Evolutionary conservation across 2,329 filamentous ascomycete genomes (phyloP).

Genomic region (Colletotrichum higginsianum): DNA sequence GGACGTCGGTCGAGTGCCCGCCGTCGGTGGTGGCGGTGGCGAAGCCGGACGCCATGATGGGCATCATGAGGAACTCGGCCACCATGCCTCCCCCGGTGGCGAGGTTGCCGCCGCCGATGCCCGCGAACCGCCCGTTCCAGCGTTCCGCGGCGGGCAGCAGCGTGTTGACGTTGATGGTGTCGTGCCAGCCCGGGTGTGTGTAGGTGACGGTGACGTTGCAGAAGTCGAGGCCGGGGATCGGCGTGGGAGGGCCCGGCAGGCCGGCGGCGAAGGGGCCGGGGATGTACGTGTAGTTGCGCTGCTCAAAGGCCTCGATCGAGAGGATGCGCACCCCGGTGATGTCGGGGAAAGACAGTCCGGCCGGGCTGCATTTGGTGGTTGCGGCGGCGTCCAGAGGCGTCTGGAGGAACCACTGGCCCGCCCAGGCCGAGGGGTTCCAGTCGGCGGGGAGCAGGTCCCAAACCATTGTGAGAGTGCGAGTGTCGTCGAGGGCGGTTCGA

Average conservation of each 20-base stretch:
- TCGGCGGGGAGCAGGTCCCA: not conserved
- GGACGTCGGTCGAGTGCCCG: conserved; percentile 28
- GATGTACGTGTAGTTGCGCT: not conserved
- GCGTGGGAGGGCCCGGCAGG: not conserved
- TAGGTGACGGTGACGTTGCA: conserved; percentile 51
- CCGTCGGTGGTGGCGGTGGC: conserved; percentile 45
- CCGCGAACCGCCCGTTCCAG: conserved; percentile 52
- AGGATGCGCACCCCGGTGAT: conserved; percentile 1
- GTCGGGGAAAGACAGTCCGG: not conserved
- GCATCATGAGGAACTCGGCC: conserved; percentile 22
- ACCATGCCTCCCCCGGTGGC: conserved; percentile 43
- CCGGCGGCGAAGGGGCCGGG: not conserved
- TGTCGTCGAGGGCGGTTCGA: too few relatives aligned
- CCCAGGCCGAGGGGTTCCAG: conserved; percentile 7
- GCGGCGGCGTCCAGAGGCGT: not conserved
- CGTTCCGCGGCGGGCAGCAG: conserved; percentile 44
- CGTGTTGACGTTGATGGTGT: conserved; percentile 45
- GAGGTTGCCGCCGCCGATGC: conserved; percentile 49
- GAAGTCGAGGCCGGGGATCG: conserved; percentile 26
- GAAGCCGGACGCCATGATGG: conserved; percentile 35
- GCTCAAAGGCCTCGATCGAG: conserved; percentile 1
- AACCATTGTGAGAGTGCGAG: not conserved
- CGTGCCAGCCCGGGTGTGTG: conserved; percentile 46
- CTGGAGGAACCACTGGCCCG: not conserved
- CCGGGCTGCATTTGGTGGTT: not conserved